These are phyloP conservation scores for Helichrysum umbraculigerum DNA, from an alignment of 129 eudicot species.

Conservation along the genomic window DNA sequence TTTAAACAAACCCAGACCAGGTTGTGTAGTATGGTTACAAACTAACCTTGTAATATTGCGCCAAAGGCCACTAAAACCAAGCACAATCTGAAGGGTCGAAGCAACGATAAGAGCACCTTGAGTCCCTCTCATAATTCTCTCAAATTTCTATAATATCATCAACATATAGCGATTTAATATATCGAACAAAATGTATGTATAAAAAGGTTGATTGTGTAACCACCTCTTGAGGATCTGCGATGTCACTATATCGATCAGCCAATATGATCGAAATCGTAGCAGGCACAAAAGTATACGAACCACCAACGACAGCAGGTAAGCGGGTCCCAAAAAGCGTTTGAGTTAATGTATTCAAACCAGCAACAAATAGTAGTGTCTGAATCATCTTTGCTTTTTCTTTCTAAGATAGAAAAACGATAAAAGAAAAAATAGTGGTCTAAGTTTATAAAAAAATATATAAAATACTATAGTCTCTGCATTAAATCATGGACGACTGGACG, in stretches of 20 bases:
- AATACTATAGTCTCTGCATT: background rate
- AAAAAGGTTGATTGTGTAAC: conserved; percentile 5
- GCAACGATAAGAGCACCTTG: conserved; percentile 96
- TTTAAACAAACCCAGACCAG: background rate
- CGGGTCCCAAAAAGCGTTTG: conserved; percentile 85
- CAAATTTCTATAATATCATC: conserved; percentile 60
- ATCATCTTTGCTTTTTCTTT: conserved; percentile 88
- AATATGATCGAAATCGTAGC: conserved; percentile 81
- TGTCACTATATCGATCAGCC: conserved; percentile 65
- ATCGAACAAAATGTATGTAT: background rate
- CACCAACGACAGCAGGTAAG: conserved; percentile 91
- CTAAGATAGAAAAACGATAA: conserved; percentile 30
- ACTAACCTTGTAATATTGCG: conserved; percentile 73
- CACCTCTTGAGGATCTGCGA: conserved; percentile 74
- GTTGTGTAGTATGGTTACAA: background rate
- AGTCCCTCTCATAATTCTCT: conserved; percentile 79
- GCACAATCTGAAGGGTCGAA: conserved; percentile 82
- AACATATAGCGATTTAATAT: conserved; percentile 14
- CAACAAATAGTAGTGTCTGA: conserved; percentile 93
- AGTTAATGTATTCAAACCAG: conserved; percentile 79
- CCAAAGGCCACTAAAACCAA: conserved; percentile 98
- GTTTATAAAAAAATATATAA: background rate
- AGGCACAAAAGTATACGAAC: conserved; percentile 78
- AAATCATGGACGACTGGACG: background rate
- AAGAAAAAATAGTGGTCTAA: background rate